phyloP scores from a whole-genome alignment of 1,284 basidiomycete genomes.

The Baeospora myosura region DNA sequence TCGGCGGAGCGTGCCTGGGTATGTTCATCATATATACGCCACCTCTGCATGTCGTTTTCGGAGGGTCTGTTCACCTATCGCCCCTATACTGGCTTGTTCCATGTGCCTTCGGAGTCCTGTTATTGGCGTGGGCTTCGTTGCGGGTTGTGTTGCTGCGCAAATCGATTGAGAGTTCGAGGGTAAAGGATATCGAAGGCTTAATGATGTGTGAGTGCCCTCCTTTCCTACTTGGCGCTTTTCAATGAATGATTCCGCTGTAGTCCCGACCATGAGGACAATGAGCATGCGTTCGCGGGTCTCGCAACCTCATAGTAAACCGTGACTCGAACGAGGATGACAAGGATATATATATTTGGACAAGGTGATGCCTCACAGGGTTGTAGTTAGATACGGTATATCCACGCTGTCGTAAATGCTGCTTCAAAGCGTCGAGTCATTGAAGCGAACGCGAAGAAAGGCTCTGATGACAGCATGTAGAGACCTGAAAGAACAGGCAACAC shows the following conservation, averaged over 20 bases:
- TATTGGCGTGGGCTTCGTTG: constrained; percentile 53
- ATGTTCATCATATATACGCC: constrained; percentile 67
- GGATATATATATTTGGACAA: too few relatives aligned
- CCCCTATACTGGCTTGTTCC: constrained; percentile 68
- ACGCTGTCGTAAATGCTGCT: constrained; percentile 12
- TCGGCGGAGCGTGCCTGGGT: constrained; percentile 53
- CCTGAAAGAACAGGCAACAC: constrained; percentile 48
- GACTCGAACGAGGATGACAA: too few relatives aligned
- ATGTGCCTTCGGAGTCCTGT: constrained; percentile 48
- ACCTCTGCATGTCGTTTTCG: constrained; percentile 61
- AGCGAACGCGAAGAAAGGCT: constrained; percentile 49
- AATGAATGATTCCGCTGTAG: constrained; percentile 23
- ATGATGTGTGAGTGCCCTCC: constrained; percentile 55
- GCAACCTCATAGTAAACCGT: too few relatives aligned
- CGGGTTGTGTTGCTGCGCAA: constrained; percentile 51
- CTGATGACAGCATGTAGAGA: constrained; percentile 42
- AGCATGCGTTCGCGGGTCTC: constrained; percentile 51
- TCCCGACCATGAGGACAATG: constrained; percentile 63
- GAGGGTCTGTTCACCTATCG: constrained; percentile 47
- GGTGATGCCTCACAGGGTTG: too few relatives aligned
- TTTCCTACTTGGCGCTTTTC: not conserved
- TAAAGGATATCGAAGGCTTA: constrained; percentile 58
- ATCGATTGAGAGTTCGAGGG: constrained; percentile 44
- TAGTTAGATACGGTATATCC: constrained; percentile 21
- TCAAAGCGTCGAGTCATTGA: constrained; percentile 42